A percentile compares a stretch with the other conserved stretches of the same genome.
These are phyloP conservation scores for Pyricularia pennisetigena DNA, from an alignment of 2,329 filamentous ascomycete genomes.

Conservation along the genomic window DNA sequence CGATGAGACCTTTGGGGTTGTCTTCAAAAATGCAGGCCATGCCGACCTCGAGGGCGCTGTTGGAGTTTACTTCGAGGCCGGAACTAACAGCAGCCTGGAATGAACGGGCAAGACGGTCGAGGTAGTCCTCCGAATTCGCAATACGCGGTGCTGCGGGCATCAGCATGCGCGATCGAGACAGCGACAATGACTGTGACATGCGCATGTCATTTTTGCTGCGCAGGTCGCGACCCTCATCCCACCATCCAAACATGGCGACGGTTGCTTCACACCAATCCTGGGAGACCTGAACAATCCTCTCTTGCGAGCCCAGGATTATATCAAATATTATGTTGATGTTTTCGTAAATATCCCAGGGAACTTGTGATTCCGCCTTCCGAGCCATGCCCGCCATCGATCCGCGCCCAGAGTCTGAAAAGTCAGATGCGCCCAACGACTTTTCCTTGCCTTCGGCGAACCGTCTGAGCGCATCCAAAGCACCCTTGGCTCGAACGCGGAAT, in stretches of 20 bases:
- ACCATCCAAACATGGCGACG: conserved; percentile 78
- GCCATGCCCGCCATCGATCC: conserved; percentile 53
- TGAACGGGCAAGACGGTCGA: conserved; percentile 60
- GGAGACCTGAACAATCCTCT: conserved; percentile 65
- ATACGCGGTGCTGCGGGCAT: conserved; percentile 27
- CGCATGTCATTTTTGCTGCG: conserved; percentile 14
- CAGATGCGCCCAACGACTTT: conserved; percentile 19
- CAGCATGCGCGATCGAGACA: conserved; percentile 29
- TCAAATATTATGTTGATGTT: conserved; percentile 73
- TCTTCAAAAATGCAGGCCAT: conserved; percentile 76
- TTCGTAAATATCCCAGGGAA: conserved; percentile 87
- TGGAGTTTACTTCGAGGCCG: conserved; percentile 67
- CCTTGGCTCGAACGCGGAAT: conserved; percentile 66
- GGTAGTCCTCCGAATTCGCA: conserved; percentile 53
- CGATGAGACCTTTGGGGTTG: conserved; percentile 66
- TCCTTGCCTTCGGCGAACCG: conserved; percentile 63
- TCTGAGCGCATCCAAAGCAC: conserved; percentile 60
- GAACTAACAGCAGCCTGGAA: conserved; percentile 60
- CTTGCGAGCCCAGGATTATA: conserved; percentile 65
- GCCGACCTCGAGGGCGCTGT: conserved; percentile 69
- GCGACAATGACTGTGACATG: conserved; percentile 12
- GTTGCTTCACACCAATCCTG: conserved; percentile 92
- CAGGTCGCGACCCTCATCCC: conserved; percentile 64
- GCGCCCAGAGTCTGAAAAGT: conserved; percentile 20
- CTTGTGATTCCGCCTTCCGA: conserved; percentile 71